Conservation (phyloP, 768 basidiomycete species). For the Leccinum disarticulatum region DNA sequence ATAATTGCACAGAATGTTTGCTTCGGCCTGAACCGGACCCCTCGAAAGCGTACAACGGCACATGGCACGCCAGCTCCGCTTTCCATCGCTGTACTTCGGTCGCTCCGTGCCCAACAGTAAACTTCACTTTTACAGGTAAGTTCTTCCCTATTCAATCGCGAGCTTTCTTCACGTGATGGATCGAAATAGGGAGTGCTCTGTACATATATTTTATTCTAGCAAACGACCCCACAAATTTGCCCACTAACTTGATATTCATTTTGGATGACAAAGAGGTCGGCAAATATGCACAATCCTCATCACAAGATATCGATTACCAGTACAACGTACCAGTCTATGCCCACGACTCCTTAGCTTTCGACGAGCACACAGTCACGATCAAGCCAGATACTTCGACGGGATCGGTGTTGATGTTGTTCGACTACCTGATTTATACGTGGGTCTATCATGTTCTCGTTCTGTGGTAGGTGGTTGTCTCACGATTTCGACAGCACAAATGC, state of each 20-base stretch:
- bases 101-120: too few relatives aligned
- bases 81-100: too few relatives aligned
- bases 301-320: constrained; percentile 4
- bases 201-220: constrained; percentile 22
- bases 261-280: not conserved
- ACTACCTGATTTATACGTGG: constrained; percentile 19
- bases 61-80: too few relatives aligned
- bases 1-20: too few relatives aligned
- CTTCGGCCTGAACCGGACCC: too few relatives aligned
- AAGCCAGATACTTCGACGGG: not conserved
- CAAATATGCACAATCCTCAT: constrained; percentile 2
- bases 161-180: not conserved
- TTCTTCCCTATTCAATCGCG: not conserved
- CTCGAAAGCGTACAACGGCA: too few relatives aligned
- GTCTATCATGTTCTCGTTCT: not conserved
- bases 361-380: constrained; percentile 10
- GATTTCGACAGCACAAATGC: not conserved
- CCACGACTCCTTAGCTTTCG: constrained; percentile 10
- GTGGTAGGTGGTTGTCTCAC: not conserved
- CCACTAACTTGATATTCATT: constrained; percentile 5
- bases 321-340: constrained; percentile 17
- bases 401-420: constrained; percentile 13
- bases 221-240: not conserved
- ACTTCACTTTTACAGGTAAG: constrained; percentile 15
- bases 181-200: constrained; percentile 11